These are phyloP conservation scores for Sherardia arvensis DNA, from an alignment of 257 asterid species.

Conservation along the genomic window DNA sequence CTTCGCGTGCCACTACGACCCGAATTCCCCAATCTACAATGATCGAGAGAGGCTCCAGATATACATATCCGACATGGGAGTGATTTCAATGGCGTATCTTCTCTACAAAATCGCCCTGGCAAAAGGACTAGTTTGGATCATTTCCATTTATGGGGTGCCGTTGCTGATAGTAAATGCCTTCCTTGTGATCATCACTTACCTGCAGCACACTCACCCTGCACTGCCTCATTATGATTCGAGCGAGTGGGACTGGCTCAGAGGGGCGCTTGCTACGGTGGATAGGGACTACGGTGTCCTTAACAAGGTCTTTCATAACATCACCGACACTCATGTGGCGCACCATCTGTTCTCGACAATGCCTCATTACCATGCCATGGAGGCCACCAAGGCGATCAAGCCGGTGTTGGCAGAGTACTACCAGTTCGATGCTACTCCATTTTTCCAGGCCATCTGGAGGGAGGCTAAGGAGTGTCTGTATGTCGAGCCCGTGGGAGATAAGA, in stretches of 20 bases:
- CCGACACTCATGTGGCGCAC: conserved; percentile 64
- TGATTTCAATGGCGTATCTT: conserved; percentile 24
- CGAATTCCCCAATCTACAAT: conserved; percentile 64
- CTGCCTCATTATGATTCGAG: conserved; percentile 59
- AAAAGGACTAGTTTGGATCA: conserved; percentile 42
- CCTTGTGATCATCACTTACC: conserved; percentile 51
- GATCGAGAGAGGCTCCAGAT: conserved; percentile 51
- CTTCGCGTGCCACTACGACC: conserved; percentile 54
- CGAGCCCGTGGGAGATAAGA: conserved; percentile 38
- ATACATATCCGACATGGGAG: conserved; percentile 48
- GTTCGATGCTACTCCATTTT: conserved; percentile 40
- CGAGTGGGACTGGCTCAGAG: conserved; percentile 75
- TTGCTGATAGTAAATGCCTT: conserved; percentile 44
- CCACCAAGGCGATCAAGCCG: conserved; percentile 56
- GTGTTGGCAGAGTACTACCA: conserved; percentile 52
- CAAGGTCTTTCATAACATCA: conserved; percentile 57
- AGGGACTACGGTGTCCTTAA: conserved; percentile 56
- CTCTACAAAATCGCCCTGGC: conserved; percentile 35
- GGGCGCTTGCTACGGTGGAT: conserved; percentile 65
- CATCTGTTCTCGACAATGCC: conserved; percentile 70
- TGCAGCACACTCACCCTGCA: conserved; percentile 70
- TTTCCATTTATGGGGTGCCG: conserved; percentile 41
- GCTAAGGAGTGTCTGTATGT: conserved; percentile 51
- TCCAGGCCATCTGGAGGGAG: conserved; percentile 63
- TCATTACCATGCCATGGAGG: conserved; percentile 68